Conservation (phyloP, 495 filamentous ascomycete genomes). For the Lasiosphaeria hispida region DNA sequence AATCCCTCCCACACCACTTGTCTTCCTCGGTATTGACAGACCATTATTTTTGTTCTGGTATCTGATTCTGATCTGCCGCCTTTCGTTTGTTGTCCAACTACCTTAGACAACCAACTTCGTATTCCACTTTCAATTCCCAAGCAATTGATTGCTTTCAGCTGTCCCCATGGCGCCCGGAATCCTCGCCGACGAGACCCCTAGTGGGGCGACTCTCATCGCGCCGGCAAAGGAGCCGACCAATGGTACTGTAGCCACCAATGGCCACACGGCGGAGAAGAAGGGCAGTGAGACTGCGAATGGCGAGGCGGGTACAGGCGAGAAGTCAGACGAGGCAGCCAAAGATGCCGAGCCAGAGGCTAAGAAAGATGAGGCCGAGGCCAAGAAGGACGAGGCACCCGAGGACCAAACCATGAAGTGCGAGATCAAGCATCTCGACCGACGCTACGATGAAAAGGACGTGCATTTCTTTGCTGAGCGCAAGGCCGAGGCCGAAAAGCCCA, state of each 20-base stretch:
- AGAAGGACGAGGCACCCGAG: slow-evolving; percentile 3
- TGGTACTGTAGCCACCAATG: neutral
- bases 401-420: slow-evolving; percentile 37
- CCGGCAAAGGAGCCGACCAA: neutral
- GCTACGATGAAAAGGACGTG: slow-evolving; percentile 29
- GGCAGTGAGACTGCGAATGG: neutral
- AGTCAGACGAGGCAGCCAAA: neutral
- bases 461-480: slow-evolving; percentile 30
- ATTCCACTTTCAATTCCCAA: no score
- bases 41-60: neutral
- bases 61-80: no score
- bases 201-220: neutral
- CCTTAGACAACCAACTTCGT: no score
- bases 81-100: no score
- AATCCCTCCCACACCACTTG: no score
- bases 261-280: neutral
- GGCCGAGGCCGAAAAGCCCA: slow-evolving; percentile 25
- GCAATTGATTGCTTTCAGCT: neutral
- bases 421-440: slow-evolving; percentile 38
- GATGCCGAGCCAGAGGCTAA: neutral
- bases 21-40: neutral
- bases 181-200: slow-evolving; percentile 1
- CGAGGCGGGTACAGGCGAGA: neutral
- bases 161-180: slow-evolving; percentile 1
- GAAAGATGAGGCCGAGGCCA: neutral